Evolutionary conservation across 495 filamentous ascomycete genomes (phyloP).

Genomic region (Chaetomium tenue): DNA sequence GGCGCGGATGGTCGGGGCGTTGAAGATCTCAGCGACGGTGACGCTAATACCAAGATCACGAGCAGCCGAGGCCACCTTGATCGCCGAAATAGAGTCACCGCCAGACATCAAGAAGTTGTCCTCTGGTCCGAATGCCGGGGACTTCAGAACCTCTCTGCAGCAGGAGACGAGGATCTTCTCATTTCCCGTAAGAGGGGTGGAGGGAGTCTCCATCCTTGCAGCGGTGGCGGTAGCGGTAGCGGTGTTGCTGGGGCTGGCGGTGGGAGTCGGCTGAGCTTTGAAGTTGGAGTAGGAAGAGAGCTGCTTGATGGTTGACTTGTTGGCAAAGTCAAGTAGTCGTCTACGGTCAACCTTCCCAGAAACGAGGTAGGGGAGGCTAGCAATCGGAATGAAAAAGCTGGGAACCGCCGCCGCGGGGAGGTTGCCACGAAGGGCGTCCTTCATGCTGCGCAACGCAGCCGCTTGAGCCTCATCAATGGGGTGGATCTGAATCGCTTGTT

Average conservation of each 20-base stretch:
- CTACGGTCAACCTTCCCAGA: conserved; percentile 14
- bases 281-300: conserved; percentile 8
- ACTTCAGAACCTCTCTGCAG: conserved; percentile 10
- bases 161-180: conserved; percentile 11
- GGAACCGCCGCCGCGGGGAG: conserved; percentile 12
- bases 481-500: conserved; percentile 3
- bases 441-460: not conserved
- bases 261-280: not conserved
- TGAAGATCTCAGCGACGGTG: conserved; percentile 16
- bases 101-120: conserved; percentile 17
- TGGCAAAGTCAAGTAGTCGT: conserved; percentile 13
- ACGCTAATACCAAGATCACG: conserved; percentile 5
- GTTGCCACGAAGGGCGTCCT: not conserved
- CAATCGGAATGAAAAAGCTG: conserved; percentile 8
- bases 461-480: not conserved
- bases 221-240: not conserved
- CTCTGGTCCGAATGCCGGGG: conserved; percentile 6
- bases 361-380: conserved; percentile 8
- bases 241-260: no score
- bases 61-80: conserved; percentile 14
- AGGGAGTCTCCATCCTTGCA: not conserved
- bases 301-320: conserved; percentile 6
- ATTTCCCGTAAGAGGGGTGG: not conserved
- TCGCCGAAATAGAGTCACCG: conserved; percentile 12
- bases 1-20: conserved; percentile 8